Conservation (phyloP, 2,329 filamentous ascomycete species). For the Didymella sp. region DNA sequence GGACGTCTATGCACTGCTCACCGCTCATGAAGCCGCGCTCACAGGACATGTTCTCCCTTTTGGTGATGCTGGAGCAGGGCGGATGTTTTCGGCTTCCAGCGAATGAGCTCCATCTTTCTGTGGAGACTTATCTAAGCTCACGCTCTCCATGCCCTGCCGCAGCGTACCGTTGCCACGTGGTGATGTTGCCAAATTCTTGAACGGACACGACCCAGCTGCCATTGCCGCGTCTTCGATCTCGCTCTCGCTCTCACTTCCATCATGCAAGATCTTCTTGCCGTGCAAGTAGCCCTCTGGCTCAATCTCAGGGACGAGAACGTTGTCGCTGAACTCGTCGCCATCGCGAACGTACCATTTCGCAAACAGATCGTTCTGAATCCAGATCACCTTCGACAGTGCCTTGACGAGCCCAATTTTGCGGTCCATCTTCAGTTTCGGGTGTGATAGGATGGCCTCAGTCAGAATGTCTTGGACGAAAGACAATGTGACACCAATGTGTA, state of each 20-base stretch:
- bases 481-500: conserved; percentile 76
- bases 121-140: conserved; percentile 19
- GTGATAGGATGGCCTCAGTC: conserved; percentile 75
- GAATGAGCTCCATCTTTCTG: conserved; percentile 16
- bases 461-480: conserved; percentile 80
- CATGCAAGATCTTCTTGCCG: conserved; percentile 43
- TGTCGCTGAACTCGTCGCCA: conserved; percentile 65
- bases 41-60: conserved; percentile 4
- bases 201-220: conserved; percentile 38
- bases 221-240: conserved; percentile 38
- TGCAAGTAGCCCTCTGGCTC: conserved; percentile 49
- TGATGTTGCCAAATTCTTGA: conserved; percentile 37
- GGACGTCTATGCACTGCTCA: conserved; percentile 23
- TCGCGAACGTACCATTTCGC: conserved; percentile 81
- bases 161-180: conserved; percentile 19
- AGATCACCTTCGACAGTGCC: conserved; percentile 80
- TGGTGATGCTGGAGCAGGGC: conserved; percentile 22
- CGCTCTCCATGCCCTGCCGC: conserved; percentile 16
- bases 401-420: conserved; percentile 77
- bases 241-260: conserved; percentile 39
- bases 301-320: conserved; percentile 50
- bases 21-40: conserved; percentile 26
- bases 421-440: conserved; percentile 70
- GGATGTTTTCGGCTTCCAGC: conserved; percentile 22
- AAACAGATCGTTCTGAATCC: conserved; percentile 88